These are phyloP conservation scores for Mortierella sp. DNA, from an alignment of 371 early-diverging fungal genomes.

Conservation along the genomic window DNA sequence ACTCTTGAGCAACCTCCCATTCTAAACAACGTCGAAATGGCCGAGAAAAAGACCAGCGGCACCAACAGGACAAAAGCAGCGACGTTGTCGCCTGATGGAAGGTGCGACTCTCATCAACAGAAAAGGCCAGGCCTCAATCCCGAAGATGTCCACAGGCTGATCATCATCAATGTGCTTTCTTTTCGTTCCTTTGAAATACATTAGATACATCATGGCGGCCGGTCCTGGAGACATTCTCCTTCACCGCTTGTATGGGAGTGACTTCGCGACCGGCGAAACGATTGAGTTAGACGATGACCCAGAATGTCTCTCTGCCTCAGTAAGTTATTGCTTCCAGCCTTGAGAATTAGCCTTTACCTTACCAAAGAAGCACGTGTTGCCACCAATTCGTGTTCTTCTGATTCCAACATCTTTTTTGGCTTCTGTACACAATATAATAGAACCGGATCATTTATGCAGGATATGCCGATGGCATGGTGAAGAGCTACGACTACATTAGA, in stretches of 20 bases:
- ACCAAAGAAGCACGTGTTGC: not conserved
- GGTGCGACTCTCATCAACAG: not conserved
- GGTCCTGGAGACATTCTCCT: not conserved
- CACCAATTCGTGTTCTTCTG: not conserved
- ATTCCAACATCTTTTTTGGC: too few species aligned
- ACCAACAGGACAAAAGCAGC: not conserved
- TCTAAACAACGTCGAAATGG: not conserved
- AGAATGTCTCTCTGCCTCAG: not conserved
- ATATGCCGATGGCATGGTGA: conserved; percentile 29
- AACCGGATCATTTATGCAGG: conserved; percentile 29
- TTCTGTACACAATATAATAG: conserved; percentile 9
- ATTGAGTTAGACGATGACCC: not conserved
- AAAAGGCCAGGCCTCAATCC: not conserved
- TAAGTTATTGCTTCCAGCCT: not conserved
- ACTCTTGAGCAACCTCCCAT: not conserved
- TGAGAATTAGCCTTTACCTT: not conserved
- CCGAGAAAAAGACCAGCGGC: too few species aligned
- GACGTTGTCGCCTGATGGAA: not conserved
- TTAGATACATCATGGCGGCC: not conserved
- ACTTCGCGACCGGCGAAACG: too few species aligned
- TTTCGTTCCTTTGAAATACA: not conserved
- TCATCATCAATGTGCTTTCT: not conserved
- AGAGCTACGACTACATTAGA: conserved; percentile 22
- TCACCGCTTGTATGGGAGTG: not conserved
- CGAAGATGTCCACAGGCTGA: not conserved